Evolutionary conservation across 495 filamentous ascomycete genomes (phyloP).

Genomic region (Pyronema domesticum): DNA sequence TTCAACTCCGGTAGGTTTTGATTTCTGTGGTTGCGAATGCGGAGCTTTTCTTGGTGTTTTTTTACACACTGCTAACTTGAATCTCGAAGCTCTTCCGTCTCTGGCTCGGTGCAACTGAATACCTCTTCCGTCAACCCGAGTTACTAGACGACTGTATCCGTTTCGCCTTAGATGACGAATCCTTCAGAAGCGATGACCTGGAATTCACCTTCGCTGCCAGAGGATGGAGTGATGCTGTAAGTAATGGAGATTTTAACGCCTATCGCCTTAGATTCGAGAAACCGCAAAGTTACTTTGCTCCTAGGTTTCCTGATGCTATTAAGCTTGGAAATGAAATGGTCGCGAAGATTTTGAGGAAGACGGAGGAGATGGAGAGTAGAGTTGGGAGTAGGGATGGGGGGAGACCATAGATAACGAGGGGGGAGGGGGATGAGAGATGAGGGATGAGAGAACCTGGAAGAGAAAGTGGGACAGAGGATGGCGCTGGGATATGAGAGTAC

Average conservation of each 20-base stretch:
- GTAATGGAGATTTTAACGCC: slow-evolving; percentile 72
- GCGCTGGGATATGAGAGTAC: too few relatives aligned
- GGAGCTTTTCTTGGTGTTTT: too few relatives aligned
- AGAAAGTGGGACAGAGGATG: too few relatives aligned
- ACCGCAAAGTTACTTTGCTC: slow-evolving; percentile 79
- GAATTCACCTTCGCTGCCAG: slow-evolving; percentile 94
- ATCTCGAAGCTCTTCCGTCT: slow-evolving; percentile 79
- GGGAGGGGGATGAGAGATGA: too few relatives aligned
- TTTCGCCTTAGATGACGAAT: slow-evolving; percentile 71
- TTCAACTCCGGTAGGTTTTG: slow-evolving; percentile 57
- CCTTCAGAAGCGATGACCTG: slow-evolving; percentile 77
- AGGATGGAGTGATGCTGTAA: slow-evolving; percentile 89
- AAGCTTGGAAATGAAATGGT: slow-evolving; percentile 93
- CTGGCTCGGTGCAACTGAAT: slow-evolving; percentile 94
- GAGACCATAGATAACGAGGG: background rate
- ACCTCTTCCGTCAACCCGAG: slow-evolving; percentile 70
- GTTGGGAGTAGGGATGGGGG: background rate
- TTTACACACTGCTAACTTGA: slow-evolving; percentile 4
- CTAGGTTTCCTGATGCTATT: slow-evolving; percentile 66
- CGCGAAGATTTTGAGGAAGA: slow-evolving; percentile 45
- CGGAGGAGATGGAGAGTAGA: background rate
- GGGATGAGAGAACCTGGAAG: background rate
- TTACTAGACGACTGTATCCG: slow-evolving; percentile 72
- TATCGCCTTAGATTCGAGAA: slow-evolving; percentile 78
- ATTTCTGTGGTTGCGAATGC: too few relatives aligned